Evolutionary conservation across 495 filamentous ascomycete genomes (phyloP), one percentile per base, ranked within the genome.

Genomic region (Lophiotrema nucula): DNA sequence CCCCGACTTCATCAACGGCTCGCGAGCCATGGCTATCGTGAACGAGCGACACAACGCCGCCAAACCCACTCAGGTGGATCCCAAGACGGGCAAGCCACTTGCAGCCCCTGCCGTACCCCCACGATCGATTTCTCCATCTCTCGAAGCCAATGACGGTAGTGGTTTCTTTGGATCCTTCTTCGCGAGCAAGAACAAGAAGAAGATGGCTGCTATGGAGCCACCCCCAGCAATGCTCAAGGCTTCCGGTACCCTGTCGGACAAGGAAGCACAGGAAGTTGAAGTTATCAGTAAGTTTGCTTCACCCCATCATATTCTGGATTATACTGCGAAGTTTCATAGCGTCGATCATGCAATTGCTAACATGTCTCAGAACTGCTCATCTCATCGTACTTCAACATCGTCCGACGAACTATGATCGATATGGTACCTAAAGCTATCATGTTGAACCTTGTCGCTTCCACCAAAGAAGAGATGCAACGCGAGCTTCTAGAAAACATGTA

Each of bases 341-440:
- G n/a, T n/a, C n/a, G n/a, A n/a, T n/a, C n/a, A n/a, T n/a, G n/a
- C n/a, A 62, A 66, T 28, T 19, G 22, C 43, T 4, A 47, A 24
- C 39, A 28, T 45, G 2, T 24, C 13, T 0, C 66, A 96, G 91
- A 99, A 73, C 83, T 97, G 37, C 80, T 99, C 53, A 97, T 99
- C 67, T 87, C 82, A 47, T 96, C 91, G 2, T 99, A 99, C 81
- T 99, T 86, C 77, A 96, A 93, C 75, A 97, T 99, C 70, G 92
- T 96, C 46, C 88, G 89, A 77, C 81, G 92, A 55, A 99, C 95
- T 46, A 93, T 99, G 92, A 96, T 97, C 59, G 95, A 99, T 67
- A 99, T 97, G 95, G 95, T 99, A 3, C 95, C 95, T 35, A 99
- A 99, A 77, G 93, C 95, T 18, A 93, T 99, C 74, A 99, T 99